These are phyloP conservation scores for Sphaceloma murrayae DNA, from an alignment of 2,329 filamentous ascomycete genomes.

Conservation along the genomic window DNA sequence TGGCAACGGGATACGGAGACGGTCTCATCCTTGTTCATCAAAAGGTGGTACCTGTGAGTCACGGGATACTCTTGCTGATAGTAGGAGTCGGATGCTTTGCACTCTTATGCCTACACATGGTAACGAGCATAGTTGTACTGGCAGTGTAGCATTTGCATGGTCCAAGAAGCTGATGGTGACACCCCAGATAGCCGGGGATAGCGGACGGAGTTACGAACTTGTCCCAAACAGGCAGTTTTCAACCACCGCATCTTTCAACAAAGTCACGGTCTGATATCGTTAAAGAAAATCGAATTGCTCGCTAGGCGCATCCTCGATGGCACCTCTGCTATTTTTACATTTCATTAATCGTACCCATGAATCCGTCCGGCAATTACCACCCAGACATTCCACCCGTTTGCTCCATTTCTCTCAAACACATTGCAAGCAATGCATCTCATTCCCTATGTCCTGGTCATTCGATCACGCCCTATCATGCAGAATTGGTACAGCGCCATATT, in stretches of 20 bases:
- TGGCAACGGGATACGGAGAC: too few relatives aligned
- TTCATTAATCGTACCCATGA: conserved; percentile 12
- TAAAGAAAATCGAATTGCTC: background rate
- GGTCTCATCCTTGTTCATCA: too few relatives aligned
- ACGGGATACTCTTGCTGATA: too few relatives aligned
- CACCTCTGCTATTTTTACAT: conserved; percentile 9
- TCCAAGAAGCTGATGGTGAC: too few relatives aligned
- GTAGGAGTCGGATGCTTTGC: too few relatives aligned
- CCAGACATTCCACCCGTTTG: too few relatives aligned
- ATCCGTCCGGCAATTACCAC: conserved; percentile 3
- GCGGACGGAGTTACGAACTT: background rate
- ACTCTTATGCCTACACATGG: too few relatives aligned
- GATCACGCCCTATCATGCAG: conserved; percentile 12
- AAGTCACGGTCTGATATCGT: too few relatives aligned
- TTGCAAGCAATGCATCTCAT: background rate
- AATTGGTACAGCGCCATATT: conserved; percentile 17
- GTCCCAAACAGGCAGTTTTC: background rate
- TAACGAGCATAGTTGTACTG: too few relatives aligned
- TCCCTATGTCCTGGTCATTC: conserved; percentile 6
- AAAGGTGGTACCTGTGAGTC: too few relatives aligned
- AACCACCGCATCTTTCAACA: background rate
- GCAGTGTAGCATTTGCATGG: too few relatives aligned
- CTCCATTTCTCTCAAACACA: too few relatives aligned
- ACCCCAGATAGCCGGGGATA: background rate
- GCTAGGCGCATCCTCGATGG: background rate